Base-by-base conservation (phyloP, 2,329 filamentous ascomycete species). In the Hyphodiscus sp. region DNA sequence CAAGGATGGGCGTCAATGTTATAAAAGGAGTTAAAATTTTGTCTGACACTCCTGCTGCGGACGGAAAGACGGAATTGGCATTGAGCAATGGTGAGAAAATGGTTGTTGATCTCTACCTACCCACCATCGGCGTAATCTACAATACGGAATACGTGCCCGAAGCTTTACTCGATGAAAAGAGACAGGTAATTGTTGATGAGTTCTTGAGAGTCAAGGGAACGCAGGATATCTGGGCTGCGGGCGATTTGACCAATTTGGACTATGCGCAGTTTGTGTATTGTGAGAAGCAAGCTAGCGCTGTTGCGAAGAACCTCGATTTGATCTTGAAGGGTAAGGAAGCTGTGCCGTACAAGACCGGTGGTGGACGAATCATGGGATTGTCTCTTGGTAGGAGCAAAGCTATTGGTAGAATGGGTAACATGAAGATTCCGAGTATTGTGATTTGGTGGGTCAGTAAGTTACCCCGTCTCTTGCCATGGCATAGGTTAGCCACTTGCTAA, bases 91-190 rank as follows among this genome's bases (percentile, higher is more conserved):
- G 76, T 57, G 71, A 75, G 57, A 76, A 67, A 48, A 61, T 82
- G 55, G 59, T 68, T 8, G 79, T 79, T 1, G 80, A 84, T 61
- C 55, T 79, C n/a, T 81, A 80, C 65, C 69, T 84, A 20, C 74
- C 80, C 6, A 79, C 80, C 3, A 74, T 76, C 61, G 81, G 81
- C 30, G 66, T 81, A 42, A 63, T 70, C 19, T 76, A 80, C 45
- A 84, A 83, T 67, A 75, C 77, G 5, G 74, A 75, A 42, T 83
- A 74, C 65, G 59, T 84, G 4, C 74, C 76, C 1, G 64, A 61
- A 4, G 62, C 65, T 43, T 68, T 76, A 54, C 70, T 81, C 6
- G 73, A 71, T 19, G 70, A 73, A 19, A 67, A 65, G 47, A 73
- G 72, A 50, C 76, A 74, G 55, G 73, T 76, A 50, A 67, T 71